Conservation (phyloP, 805 yeast genomes). For the Spathaspora hagerdaliae region DNA sequence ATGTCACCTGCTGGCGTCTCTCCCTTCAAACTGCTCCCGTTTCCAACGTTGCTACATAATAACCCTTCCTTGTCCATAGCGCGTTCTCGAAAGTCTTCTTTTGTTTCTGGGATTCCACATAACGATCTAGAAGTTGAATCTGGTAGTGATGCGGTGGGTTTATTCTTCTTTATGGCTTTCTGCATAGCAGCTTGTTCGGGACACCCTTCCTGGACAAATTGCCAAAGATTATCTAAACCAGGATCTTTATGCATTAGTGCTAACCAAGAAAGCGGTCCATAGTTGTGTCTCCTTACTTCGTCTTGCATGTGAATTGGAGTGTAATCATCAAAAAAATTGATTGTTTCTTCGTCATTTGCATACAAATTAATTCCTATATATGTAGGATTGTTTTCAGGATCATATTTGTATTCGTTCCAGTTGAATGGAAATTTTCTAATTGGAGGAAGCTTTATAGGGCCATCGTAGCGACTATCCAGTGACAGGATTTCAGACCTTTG, state of each 20-base stretch:
- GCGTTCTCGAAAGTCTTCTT: conserved; percentile 18
- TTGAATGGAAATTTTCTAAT: conserved; percentile 1
- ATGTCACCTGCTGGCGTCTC: neutral
- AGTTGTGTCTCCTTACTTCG: conserved; percentile 36
- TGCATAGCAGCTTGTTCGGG: neutral
- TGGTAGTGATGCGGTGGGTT: neutral
- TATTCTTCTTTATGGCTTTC: conserved; percentile 1
- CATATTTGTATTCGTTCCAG: conserved; percentile 5
- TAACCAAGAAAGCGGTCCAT: conserved; percentile 52
- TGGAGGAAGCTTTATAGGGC: neutral
- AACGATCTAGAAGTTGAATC: neutral
- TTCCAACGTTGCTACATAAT: conserved; percentile 8
- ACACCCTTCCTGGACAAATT: conserved; percentile 2
- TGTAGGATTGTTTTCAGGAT: conserved; percentile 6
- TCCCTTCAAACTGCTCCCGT: conserved; percentile 1
- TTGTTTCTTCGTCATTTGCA: conserved; percentile 23
- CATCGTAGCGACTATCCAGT: neutral
- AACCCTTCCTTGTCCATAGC: conserved; percentile 22
- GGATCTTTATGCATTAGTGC: conserved; percentile 47
- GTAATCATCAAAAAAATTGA: conserved; percentile 41
- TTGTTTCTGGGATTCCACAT: conserved; percentile 7
- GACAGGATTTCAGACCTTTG: neutral
- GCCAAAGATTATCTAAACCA: conserved; percentile 9
- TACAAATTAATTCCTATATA: conserved; percentile 22
- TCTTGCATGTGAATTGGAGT: conserved; percentile 39